Percentiles rank a stretch among this genome's conserved stretches.
Conservation (phyloP, 805 yeast genomes). For the Metschnikowia matae region DNA sequence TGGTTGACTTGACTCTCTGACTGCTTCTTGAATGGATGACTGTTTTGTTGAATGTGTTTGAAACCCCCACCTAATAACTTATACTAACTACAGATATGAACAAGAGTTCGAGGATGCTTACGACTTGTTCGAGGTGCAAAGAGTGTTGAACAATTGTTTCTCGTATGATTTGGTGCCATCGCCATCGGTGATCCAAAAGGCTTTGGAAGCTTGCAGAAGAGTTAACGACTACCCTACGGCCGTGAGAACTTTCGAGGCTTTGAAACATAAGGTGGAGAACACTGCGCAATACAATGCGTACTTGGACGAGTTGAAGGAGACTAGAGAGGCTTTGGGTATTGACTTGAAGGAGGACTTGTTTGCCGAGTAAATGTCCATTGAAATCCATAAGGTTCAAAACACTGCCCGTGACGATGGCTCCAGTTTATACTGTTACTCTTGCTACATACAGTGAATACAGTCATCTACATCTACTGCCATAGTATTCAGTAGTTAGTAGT, state of each 20-base stretch:
- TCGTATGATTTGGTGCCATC: slow-evolving; percentile 98
- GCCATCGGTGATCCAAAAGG: slow-evolving; percentile 92
- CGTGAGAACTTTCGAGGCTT: slow-evolving; percentile 95
- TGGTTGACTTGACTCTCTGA: no score
- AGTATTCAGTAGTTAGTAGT: no score
- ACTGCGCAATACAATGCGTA: slow-evolving; percentile 92
- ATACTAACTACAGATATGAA: slow-evolving; percentile 63
- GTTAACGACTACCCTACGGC: slow-evolving; percentile 99
- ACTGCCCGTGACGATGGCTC: no score
- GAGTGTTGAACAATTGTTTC: slow-evolving; percentile 96
- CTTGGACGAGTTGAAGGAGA: slow-evolving; percentile 87
- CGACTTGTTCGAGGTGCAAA: slow-evolving; percentile 52
- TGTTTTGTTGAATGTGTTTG: no score
- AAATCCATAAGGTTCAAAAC: background rate
- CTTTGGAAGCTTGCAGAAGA: slow-evolving; percentile 96
- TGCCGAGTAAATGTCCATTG: slow-evolving; percentile 18
- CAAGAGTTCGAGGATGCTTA: slow-evolving; percentile 84
- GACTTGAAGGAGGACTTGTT: slow-evolving; percentile 88
- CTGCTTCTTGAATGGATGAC: no score
- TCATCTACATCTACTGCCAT: no score
- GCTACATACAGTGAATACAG: no score
- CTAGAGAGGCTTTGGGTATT: slow-evolving; percentile 89
- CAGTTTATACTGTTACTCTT: no score
- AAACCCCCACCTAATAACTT: no score
- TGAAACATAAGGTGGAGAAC: slow-evolving; percentile 93